Base-by-base conservation (phyloP, 139 green algal genomes). In the Zygnema cylindricum region DNA sequence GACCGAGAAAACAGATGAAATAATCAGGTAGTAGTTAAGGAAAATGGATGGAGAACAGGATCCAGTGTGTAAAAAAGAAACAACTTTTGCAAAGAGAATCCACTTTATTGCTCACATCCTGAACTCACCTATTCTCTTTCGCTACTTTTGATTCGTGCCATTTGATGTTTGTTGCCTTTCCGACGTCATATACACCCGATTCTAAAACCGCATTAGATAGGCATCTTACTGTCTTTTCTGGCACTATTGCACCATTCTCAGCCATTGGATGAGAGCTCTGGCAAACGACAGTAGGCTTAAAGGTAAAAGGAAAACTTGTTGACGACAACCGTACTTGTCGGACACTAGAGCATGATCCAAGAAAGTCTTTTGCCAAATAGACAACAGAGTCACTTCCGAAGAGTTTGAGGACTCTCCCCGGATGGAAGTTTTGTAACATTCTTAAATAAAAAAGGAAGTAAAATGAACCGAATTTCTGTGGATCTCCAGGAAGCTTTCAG, bases 141-240 rank as follows among this genome's bases (percentile, higher is more conserved):
- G 43, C 88, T 39, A 98, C 96, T 39, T 84, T 93, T 32, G 94
- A 93, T 81, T 98, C 96, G 69, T 98, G 96, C 94, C 96, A 98
- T 87, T 97, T 97, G 89, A 98, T 98, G 92, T 98, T 98, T 1
- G 95, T 98, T 1, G 94, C 95, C 2, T 90, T 55, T 41, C 93
- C 95, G 2, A 98, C 85, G 36, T 90, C 41, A 75, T 90, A 90
- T 35, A 86, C 55, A 1, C 63, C 57, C 30, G 78, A 63, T 35
- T 55, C 78, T 63, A 63, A 63, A 7, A 63, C 49, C 16, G 49
- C 49, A 16, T 16, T 63, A 63, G 49, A 25, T 63, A 16, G 7
- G 16, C 49, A 63, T 63, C 49, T 7, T 16, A 16, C 49, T 63
- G 49, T 63, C 7, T 63, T 63, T 16, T 63, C 49, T 16, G 49